Percentiles rank a stretch among this genome's conserved stretches.
Conservation (phyloP, 495 filamentous ascomycete species). For the Pyronema domesticum region DNA sequence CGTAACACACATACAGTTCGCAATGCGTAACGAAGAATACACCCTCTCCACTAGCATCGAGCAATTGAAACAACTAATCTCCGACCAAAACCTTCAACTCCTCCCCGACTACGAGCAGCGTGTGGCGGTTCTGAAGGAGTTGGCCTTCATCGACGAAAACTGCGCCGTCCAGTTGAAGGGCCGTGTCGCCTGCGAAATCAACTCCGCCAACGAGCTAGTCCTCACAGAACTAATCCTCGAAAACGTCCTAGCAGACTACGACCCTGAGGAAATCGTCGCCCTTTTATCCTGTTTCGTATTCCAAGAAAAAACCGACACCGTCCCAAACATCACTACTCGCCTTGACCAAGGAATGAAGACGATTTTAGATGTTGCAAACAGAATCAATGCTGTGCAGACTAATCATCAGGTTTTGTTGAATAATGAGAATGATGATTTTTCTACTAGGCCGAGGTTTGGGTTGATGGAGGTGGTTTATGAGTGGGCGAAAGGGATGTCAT, state of each 20-base stretch:
- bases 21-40: slow-evolving; percentile 91
- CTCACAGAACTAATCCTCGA: slow-evolving; percentile 91
- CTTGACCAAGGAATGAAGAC: slow-evolving; percentile 70
- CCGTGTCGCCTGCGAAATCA: slow-evolving; percentile 95
- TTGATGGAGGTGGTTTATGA: slow-evolving; percentile 96
- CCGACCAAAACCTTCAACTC: slow-evolving; percentile 88
- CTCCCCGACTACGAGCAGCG: slow-evolving; percentile 97
- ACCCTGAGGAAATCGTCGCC: slow-evolving; percentile 90
- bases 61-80: slow-evolving; percentile 68
- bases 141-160: slow-evolving; percentile 72
- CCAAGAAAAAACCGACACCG: slow-evolving; percentile 81
- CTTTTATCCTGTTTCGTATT: slow-evolving; percentile 94
- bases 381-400: slow-evolving; percentile 73
- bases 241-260: slow-evolving; percentile 87
- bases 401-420: slow-evolving; percentile 79
- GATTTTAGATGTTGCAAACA: slow-evolving; percentile 75
- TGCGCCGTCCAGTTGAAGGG: slow-evolving; percentile 83
- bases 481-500: slow-evolving; percentile 94
- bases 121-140: slow-evolving; percentile 72
- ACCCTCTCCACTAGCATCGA: slow-evolving; percentile 78
- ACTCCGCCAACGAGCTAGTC: slow-evolving; percentile 93
- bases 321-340: slow-evolving; percentile 64
- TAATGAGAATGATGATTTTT: slow-evolving; percentile 77
- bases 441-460: slow-evolving; percentile 68
- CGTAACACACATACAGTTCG: slow-evolving; percentile 34